phyloP scores from a whole-genome alignment of 495 filamentous ascomycete species.

The Filosporella fistucella region DNA sequence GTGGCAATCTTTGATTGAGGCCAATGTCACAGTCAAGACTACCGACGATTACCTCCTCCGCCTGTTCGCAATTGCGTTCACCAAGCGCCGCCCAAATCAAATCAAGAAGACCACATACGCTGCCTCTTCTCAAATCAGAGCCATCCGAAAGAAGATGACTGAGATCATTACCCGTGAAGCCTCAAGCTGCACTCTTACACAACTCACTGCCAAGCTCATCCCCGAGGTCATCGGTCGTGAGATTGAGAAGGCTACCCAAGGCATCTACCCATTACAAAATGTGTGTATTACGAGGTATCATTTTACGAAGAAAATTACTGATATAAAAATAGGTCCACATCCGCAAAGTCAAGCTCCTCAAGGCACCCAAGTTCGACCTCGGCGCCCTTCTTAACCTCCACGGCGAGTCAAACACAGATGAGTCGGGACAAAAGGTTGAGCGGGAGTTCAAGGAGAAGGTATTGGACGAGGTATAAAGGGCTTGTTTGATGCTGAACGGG shows the following conservation, averaged over 20 bases:
- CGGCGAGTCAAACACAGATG: constrained; percentile 94
- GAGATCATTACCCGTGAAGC: constrained; percentile 98
- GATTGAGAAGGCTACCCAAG: constrained; percentile 98
- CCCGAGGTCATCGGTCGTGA: constrained; percentile 98
- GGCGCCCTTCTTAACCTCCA: constrained; percentile 91
- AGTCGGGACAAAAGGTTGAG: constrained; percentile 97
- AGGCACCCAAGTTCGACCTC: constrained; percentile 97
- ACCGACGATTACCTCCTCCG: constrained; percentile 99
- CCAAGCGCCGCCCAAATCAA: constrained; percentile 96
- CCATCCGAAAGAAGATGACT: constrained; percentile 98
- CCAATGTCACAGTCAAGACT: constrained; percentile 98
- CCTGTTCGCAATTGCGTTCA: constrained; percentile 98
- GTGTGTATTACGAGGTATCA: constrained; percentile 49
- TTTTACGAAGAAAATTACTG: constrained; percentile 20
- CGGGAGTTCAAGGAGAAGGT: constrained; percentile 98
- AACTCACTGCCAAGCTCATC: constrained; percentile 96
- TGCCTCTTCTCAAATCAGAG: constrained; percentile 88
- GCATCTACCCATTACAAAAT: constrained; percentile 99
- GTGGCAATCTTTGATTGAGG: constrained; percentile 98
- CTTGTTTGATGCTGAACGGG: constrained; percentile 33
- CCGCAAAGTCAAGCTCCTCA: constrained; percentile 98
- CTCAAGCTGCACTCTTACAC: constrained; percentile 83
- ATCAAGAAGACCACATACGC: constrained; percentile 99
- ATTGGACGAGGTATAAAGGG: constrained; percentile 82
- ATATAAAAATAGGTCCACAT: constrained; percentile 79